Conservation (phyloP, 2,329 filamentous ascomycete genomes). For the Fusarium buharicum region DNA sequence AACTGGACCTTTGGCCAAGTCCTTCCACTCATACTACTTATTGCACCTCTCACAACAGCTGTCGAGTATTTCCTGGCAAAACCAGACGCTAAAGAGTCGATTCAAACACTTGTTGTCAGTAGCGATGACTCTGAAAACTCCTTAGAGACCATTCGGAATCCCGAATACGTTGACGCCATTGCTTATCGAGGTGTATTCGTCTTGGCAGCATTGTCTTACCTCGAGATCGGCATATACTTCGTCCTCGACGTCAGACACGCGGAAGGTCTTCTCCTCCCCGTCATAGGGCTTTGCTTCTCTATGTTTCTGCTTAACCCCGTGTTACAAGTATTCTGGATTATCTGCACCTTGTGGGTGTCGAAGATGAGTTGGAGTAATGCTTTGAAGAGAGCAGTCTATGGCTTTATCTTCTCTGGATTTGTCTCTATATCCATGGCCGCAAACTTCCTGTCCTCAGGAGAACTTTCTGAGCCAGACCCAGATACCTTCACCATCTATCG, state of each 20-base stretch:
- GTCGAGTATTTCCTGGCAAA: not conserved
- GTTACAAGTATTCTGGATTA: not conserved
- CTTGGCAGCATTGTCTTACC: not conserved
- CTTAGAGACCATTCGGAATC: not conserved
- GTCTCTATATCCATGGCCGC: not conserved
- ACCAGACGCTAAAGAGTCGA: not conserved
- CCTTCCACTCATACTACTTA: not conserved
- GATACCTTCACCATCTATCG: no score
- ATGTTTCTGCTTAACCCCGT: not conserved
- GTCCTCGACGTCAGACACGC: not conserved
- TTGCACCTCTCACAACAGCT: not conserved
- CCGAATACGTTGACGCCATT: not conserved
- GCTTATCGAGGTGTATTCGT: not conserved
- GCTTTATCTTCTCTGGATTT: not conserved
- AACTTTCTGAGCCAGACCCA: no score
- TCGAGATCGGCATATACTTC: not conserved
- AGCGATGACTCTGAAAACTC: not conserved
- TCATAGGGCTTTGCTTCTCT: not conserved
- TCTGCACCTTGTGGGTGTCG: not conserved
- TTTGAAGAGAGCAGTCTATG: not conserved
- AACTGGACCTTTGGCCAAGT: constrained; percentile 16
- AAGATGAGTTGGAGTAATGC: not conserved
- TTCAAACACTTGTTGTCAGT: no score
- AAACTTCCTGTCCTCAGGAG: not conserved
- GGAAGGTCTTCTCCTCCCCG: not conserved